Base-by-base conservation (phyloP, 805 yeast species). In the Starmerella floricola region DNA sequence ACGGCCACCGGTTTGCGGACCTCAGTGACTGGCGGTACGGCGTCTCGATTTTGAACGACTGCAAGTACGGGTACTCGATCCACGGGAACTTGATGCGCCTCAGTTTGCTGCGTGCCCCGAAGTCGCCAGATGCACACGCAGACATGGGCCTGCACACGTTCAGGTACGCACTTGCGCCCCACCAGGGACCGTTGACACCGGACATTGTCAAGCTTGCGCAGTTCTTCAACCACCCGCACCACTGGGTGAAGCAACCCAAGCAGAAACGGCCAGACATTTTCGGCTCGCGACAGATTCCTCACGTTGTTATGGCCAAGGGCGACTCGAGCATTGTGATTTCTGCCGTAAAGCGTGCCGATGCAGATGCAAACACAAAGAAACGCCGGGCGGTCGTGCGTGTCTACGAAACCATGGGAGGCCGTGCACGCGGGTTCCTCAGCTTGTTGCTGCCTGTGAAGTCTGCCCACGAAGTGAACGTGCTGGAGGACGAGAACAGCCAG, bases 1-100 rank as follows among this genome's bases (percentile, higher is more conserved):
- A 95, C 56, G 85, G 81, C 55, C 98, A 91, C 61, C 83, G 83
- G 57, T 88, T 84, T 63, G 88, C 93, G 53, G 98, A 88, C 59
- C 76, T 82, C 54, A 80, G 94, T 20, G 97, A 85, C 55, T 74
- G 67, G 60, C 74, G 72, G 47, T 87, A 84, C 56, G 98, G 98
- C 57, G 94, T 86, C 11, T 71, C 93, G 0, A 63, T 88, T 15
- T 58, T 88, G 55, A 88, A 87, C 59, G 78, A 85, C 62, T 72
- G 78, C 57, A 88, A 88, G 61, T 88, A 85, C 57, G 98, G 98
- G 8, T 93, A 85, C 52, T 72, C 94, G 1, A 78, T 87, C 16
- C 95, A 85, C 55, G 98, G 98, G n/a, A 85, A 85, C 52, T 62
- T 77, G 57, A 82, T 88, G 77, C 76, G 95, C 36, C 66, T 91